Percentiles rank a stretch among this genome's conserved stretches.
Conservation (phyloP, 371 early-diverging fungal species). For the Mucor velutinosus region DNA sequence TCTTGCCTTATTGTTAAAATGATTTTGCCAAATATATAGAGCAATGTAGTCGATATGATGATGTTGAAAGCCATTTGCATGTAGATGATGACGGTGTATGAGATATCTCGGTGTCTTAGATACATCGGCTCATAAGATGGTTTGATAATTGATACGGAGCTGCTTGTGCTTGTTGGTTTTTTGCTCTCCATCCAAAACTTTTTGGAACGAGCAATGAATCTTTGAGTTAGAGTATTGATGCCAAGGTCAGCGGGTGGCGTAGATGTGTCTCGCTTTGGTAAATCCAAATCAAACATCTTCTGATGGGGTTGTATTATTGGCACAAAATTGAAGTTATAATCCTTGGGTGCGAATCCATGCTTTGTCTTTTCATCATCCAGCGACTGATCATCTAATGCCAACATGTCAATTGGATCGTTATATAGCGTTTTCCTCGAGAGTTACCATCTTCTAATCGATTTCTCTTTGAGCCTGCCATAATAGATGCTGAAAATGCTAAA, state of each 20-base stretch:
- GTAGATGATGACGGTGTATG: slow-evolving; percentile 45
- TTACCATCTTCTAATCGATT: slow-evolving; percentile 1
- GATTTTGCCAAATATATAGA: slow-evolving; percentile 62
- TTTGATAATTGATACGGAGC: background rate
- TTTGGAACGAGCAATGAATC: background rate
- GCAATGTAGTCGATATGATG: slow-evolving; percentile 49
- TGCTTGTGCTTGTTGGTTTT: background rate
- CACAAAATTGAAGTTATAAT: slow-evolving; percentile 26
- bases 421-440: background rate
- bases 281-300: slow-evolving; percentile 23
- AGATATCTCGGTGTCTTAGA: slow-evolving; percentile 25
- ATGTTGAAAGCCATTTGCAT: slow-evolving; percentile 65
- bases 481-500: background rate
- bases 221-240: background rate
- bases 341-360: slow-evolving; percentile 3
- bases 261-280: slow-evolving; percentile 7
- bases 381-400: background rate
- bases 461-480: background rate
- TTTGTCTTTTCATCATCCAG: background rate
- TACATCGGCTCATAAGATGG: slow-evolving; percentile 5
- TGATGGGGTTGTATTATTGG: slow-evolving; percentile 20
- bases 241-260: slow-evolving; percentile 1
- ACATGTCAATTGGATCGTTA: background rate
- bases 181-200: slow-evolving; percentile 2
- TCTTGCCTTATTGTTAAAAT: slow-evolving; percentile 68